A percentile compares a stretch with the other conserved stretches of the same genome.
These are phyloP conservation scores for Phytopythium vexans DNA, from an alignment of 352 stramenopile genomes.

Conservation along the genomic window DNA sequence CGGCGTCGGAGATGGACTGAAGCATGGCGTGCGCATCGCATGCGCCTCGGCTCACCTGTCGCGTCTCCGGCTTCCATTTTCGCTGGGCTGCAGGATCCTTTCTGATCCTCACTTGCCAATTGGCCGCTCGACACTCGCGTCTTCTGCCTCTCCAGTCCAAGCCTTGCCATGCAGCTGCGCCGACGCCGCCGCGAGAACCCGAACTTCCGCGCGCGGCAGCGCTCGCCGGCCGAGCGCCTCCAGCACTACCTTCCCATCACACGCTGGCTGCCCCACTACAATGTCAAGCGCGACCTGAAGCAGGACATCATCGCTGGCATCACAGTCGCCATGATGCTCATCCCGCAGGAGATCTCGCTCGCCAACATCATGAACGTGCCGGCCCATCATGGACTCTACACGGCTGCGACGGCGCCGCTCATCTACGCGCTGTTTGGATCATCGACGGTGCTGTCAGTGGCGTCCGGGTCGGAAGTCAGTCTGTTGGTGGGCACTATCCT, in stretches of 20 bases:
- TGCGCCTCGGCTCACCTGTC: too few species aligned
- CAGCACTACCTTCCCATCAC: slow-evolving; percentile 28
- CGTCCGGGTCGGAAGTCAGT: slow-evolving; percentile 63
- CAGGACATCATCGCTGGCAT: slow-evolving; percentile 48
- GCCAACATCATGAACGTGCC: slow-evolving; percentile 85
- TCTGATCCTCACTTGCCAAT: too few species aligned
- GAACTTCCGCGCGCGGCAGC: too few species aligned
- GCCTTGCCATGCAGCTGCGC: too few species aligned
- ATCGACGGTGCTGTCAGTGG: slow-evolving; percentile 79
- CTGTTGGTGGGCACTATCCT: slow-evolving; percentile 48
- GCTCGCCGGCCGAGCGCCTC: background rate
- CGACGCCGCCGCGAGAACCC: too few species aligned
- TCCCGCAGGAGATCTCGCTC: slow-evolving; percentile 87
- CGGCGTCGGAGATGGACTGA: too few species aligned
- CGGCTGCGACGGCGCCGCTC: slow-evolving; percentile 72
- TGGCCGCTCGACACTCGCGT: too few species aligned
- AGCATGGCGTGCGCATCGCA: too few species aligned
- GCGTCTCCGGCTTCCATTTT: too few species aligned
- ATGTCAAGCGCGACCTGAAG: slow-evolving; percentile 45
- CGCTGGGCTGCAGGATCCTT: too few species aligned
- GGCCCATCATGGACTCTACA: slow-evolving; percentile 88
- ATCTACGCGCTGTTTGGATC: slow-evolving; percentile 85
- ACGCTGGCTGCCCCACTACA: slow-evolving; percentile 53
- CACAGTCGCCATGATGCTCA: slow-evolving; percentile 83
- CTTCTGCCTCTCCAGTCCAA: too few species aligned